Percentiles rank a stretch among this genome's conserved stretches.
Evolutionary conservation across 768 basidiomycete genomes (phyloP).

Genomic region (Boletus huronensis): DNA sequence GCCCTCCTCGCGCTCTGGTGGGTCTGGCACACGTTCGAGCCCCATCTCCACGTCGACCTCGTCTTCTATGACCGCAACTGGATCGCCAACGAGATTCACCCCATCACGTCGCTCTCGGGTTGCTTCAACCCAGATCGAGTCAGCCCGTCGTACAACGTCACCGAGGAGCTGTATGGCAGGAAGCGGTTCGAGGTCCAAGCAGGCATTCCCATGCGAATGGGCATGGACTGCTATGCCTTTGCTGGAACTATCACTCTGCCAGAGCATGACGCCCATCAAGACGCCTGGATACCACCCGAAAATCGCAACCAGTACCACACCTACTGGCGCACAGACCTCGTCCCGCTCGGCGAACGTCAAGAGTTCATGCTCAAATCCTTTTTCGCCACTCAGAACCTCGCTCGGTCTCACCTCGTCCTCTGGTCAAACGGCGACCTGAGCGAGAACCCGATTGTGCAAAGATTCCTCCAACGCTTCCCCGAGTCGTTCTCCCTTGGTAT

Average conservation of each 20-base stretch:
- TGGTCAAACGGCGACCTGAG: conserved; percentile 89
- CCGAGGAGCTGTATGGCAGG: conserved; percentile 57
- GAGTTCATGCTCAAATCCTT: conserved; percentile 90
- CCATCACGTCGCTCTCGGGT: conserved; percentile 59
- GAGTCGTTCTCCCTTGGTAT: conserved; percentile 64
- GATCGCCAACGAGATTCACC: conserved; percentile 68
- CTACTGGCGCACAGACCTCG: conserved; percentile 91
- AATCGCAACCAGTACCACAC: conserved; percentile 76
- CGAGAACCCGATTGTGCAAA: conserved; percentile 50
- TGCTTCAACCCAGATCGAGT: conserved; percentile 68
- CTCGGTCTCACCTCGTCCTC: conserved; percentile 66
- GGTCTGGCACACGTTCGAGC: conserved; percentile 60
- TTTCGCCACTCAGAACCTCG: conserved; percentile 83
- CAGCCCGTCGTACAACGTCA: conserved; percentile 66
- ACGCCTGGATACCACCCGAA: conserved; percentile 32
- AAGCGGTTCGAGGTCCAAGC: conserved; percentile 73
- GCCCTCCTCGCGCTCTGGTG: conserved; percentile 27
- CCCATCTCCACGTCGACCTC: conserved; percentile 72
- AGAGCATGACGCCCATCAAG: conserved; percentile 3
- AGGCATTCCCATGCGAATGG: conserved; percentile 72
- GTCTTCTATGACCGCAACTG: conserved; percentile 74
- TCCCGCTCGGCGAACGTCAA: conserved; percentile 73
- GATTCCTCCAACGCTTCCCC: conserved; percentile 62
- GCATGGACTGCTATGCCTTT: conserved; percentile 90
- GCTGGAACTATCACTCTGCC: conserved; percentile 66